These are phyloP conservation scores for Phyllosticta citrichinensis DNA, from an alignment of 2,329 filamentous ascomycete genomes.

Conservation along the genomic window DNA sequence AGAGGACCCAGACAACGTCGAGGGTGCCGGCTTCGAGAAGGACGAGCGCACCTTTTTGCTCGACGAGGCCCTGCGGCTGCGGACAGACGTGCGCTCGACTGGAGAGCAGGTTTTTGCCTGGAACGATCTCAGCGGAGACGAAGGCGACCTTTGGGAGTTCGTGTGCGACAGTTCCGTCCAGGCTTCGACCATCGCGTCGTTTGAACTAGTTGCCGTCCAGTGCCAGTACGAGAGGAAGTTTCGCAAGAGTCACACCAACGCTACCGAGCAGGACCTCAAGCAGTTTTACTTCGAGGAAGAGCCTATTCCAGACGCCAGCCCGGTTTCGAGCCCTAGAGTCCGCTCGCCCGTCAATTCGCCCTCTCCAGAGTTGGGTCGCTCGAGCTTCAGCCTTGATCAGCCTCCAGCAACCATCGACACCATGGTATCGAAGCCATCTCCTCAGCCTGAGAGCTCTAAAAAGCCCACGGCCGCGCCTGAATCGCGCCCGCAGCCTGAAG, in stretches of 20 bases:
- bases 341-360: conserved; percentile 26
- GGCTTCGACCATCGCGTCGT: conserved; percentile 62
- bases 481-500: conserved; percentile 52
- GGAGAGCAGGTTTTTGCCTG: conserved; percentile 85
- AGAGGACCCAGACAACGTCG: conserved; percentile 66
- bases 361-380: conserved; percentile 20
- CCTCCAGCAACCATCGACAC: conserved; percentile 6
- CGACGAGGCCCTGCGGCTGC: conserved; percentile 83
- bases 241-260: conserved; percentile 65
- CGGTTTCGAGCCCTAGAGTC: conserved; percentile 39
- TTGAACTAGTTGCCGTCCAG: conserved; percentile 74
- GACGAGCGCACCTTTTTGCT: conserved; percentile 97
- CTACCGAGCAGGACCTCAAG: conserved; percentile 68
- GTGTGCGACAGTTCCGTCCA: conserved; percentile 73
- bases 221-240: conserved; percentile 98
- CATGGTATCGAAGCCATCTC: conserved; percentile 13
- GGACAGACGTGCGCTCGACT: conserved; percentile 68
- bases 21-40: conserved; percentile 66
- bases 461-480: conserved; percentile 51
- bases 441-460: conserved; percentile 30
- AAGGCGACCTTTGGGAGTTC: conserved; percentile 94
- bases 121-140: conserved; percentile 88
- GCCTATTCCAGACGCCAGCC: conserved; percentile 51
- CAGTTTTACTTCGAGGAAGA: conserved; percentile 71
- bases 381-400: conserved; percentile 8